These are phyloP conservation scores for Sporothrix phasma DNA, from an alignment of 2,329 filamentous ascomycete genomes.

Conservation along the genomic window DNA sequence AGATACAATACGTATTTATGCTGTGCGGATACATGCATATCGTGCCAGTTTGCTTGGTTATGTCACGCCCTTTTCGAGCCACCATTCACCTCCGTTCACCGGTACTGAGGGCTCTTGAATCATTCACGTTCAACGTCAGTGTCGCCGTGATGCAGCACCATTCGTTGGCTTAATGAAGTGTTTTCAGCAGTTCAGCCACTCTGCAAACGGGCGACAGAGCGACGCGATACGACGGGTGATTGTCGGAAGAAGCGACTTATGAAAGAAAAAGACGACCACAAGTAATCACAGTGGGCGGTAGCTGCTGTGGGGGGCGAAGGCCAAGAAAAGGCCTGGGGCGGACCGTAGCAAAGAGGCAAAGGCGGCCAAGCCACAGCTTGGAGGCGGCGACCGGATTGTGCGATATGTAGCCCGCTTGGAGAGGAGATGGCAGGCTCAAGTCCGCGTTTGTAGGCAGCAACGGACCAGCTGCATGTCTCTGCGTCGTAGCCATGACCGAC, in stretches of 20 bases:
- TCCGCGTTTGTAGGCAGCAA: constrained; percentile 3
- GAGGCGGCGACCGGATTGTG: neutral
- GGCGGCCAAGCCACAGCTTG: neutral
- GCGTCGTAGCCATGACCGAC: neutral
- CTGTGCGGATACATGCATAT: constrained; percentile 8
- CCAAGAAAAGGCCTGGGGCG: neutral
- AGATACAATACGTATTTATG: too few relatives aligned
- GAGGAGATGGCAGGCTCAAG: neutral
- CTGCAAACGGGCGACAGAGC: neutral
- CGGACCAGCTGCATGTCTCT: neutral
- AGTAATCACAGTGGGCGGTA: too few relatives aligned
- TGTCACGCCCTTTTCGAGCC: neutral
- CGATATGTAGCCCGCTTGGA: neutral
- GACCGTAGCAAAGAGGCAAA: too few relatives aligned
- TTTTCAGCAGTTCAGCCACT: neutral
- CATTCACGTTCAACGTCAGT: neutral
- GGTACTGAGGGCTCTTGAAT: neutral
- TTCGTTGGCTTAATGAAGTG: neutral
- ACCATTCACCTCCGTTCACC: neutral
- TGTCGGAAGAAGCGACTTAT: neutral
- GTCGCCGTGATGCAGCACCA: neutral
- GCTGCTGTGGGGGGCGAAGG: too few relatives aligned
- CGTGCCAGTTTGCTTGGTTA: too few relatives aligned
- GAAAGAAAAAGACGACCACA: neutral
- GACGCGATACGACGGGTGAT: neutral